phyloP scores from a whole-genome alignment of 805 yeast genomes.

The Candida fluviatilis region DNA sequence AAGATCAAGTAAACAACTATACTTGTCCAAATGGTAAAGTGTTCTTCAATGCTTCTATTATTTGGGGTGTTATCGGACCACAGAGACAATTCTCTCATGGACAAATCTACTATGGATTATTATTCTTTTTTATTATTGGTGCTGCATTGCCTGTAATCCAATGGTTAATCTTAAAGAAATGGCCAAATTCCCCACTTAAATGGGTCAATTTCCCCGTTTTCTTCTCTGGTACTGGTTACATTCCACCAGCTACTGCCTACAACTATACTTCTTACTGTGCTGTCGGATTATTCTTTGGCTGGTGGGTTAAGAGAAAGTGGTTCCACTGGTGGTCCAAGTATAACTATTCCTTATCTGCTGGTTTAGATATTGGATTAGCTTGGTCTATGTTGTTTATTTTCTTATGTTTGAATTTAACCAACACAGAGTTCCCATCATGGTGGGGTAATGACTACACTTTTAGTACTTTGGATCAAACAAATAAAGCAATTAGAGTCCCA shows the following conservation, averaged over 20 bases:
- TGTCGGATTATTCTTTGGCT: conserved; percentile 28
- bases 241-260: conserved; percentile 75
- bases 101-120: conserved; percentile 23
- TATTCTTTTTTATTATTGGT: conserved; percentile 39
- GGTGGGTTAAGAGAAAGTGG: conserved; percentile 35
- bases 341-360: conserved; percentile 43
- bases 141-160: conserved; percentile 31
- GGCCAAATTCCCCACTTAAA: conserved; percentile 33
- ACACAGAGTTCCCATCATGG: conserved; percentile 39
- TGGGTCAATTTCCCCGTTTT: conserved; percentile 38
- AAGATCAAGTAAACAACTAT: conserved; percentile 23
- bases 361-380: conserved; percentile 42
- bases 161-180: conserved; percentile 37
- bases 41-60: conserved; percentile 40
- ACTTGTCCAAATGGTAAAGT: conserved; percentile 41
- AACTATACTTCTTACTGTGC: conserved; percentile 54
- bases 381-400: conserved; percentile 36
- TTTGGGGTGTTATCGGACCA: conserved; percentile 39
- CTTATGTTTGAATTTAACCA: conserved; percentile 19
- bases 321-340: conserved; percentile 44
- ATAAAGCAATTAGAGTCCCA: conserved; percentile 29
- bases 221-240: conserved; percentile 48
- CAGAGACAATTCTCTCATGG: conserved; percentile 17
- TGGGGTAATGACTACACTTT: conserved; percentile 59
- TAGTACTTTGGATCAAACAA: conserved; percentile 35